Conservation (phyloP, 1,139 yeast genomes). For the Kodamaea alishanica region DNA sequence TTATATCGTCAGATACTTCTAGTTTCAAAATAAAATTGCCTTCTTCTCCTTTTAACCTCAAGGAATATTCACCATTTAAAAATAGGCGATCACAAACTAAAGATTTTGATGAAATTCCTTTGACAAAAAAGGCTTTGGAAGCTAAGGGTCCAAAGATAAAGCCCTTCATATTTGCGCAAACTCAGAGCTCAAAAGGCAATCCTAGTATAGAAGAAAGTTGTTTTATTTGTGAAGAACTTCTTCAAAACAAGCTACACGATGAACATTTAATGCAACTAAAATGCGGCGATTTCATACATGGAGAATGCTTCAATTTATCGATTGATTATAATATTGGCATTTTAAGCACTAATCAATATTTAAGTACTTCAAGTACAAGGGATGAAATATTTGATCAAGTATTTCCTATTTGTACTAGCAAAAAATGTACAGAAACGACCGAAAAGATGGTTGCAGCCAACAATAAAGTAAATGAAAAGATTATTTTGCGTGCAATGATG, state of each 20-base stretch:
- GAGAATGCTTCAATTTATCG: constrained; percentile 31
- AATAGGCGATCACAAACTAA: too few species aligned
- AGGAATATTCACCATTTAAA: too few species aligned
- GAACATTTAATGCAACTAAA: constrained; percentile 31
- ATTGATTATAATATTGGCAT: constrained; percentile 17
- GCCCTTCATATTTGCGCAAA: constrained; percentile 23
- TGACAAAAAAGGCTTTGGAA: not conserved
- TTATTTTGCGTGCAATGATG: constrained; percentile 3
- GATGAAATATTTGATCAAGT: constrained; percentile 6
- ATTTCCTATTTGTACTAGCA: constrained; percentile 14
- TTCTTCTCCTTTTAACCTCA: too few species aligned
- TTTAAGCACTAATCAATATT: constrained; percentile 1
- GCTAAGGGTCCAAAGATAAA: constrained; percentile 26
- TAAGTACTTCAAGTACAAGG: constrained; percentile 2
- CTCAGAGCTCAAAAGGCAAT: constrained; percentile 8
- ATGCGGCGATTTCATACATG: constrained; percentile 41
- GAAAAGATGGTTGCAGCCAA: constrained; percentile 3
- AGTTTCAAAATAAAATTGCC: too few species aligned
- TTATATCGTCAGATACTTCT: too few species aligned
- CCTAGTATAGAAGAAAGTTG: constrained; percentile 19
- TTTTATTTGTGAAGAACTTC: constrained; percentile 35
- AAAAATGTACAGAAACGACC: constrained; percentile 6
- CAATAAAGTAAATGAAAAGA: constrained; percentile 1
- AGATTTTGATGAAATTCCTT: too few species aligned
- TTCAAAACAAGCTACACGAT: constrained; percentile 30